Conservation (phyloP, 495 filamentous ascomycete species). For the Arthonia radiata region DNA sequence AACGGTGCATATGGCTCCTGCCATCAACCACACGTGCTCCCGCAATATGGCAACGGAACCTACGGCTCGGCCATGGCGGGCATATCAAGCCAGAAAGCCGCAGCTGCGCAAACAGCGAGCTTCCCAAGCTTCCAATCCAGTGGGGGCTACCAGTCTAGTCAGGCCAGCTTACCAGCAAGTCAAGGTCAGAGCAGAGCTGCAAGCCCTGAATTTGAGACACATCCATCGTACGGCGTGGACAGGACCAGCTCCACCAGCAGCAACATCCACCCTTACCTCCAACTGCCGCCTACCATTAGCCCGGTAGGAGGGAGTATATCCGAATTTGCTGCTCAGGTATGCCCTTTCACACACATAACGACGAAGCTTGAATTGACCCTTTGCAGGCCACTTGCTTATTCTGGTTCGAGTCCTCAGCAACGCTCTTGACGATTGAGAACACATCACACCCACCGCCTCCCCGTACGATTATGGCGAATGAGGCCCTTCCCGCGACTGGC, state of each 20-base stretch:
- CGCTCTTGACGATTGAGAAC: slow-evolving; percentile 47
- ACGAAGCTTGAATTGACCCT: neutral
- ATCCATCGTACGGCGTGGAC: too few relatives aligned
- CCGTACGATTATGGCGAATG: slow-evolving; percentile 30
- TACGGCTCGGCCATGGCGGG: too few relatives aligned
- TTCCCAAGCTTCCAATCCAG: too few relatives aligned
- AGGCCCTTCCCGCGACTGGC: slow-evolving; percentile 49
- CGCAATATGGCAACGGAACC: too few relatives aligned
- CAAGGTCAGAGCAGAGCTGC: too few relatives aligned
- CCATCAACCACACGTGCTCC: too few relatives aligned
- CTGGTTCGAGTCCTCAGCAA: slow-evolving; percentile 84
- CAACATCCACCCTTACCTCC: slow-evolving; percentile 34
- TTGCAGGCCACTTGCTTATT: slow-evolving; percentile 78
- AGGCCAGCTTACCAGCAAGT: too few relatives aligned
- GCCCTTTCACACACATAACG: slow-evolving; percentile 6
- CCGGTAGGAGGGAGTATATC: slow-evolving; percentile 44
- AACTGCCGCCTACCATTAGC: slow-evolving; percentile 51
- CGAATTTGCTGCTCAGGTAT: slow-evolving; percentile 62
- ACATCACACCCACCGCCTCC: slow-evolving; percentile 21
- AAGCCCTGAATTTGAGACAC: too few relatives aligned
- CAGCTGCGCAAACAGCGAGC: too few relatives aligned
- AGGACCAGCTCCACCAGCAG: slow-evolving; percentile 8
- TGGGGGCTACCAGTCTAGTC: too few relatives aligned
- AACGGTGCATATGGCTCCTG: too few relatives aligned
- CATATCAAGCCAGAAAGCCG: too few relatives aligned